phyloP scores from a whole-genome alignment of 2,329 filamentous ascomycete species.

The Fusarium redolens region DNA sequence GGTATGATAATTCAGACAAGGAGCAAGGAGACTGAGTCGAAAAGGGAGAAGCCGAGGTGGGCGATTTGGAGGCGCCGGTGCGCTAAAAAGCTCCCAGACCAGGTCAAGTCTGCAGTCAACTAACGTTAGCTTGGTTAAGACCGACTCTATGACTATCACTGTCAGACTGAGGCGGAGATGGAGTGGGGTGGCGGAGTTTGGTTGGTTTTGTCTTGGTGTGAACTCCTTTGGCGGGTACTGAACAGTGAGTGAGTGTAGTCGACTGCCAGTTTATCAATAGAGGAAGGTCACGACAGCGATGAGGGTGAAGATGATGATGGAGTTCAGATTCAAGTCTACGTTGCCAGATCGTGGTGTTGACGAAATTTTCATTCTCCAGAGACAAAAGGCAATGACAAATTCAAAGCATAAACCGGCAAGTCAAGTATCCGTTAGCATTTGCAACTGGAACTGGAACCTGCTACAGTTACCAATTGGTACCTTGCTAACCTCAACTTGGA shows the following conservation, averaged over 20 bases:
- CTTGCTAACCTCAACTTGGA: constrained; percentile 18
- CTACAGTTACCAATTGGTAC: constrained; percentile 11
- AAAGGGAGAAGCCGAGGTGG: constrained; percentile 1
- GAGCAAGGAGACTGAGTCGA: constrained; percentile 29
- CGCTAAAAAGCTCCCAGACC: constrained; percentile 26
- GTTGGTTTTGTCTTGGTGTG: constrained; percentile 31
- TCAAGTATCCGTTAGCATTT: constrained; percentile 20
- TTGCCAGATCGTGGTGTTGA: constrained; percentile 2
- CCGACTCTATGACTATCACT: constrained; percentile 29
- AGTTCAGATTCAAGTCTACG: neutral
- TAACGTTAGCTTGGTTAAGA: constrained; percentile 9
- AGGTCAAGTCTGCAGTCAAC: constrained; percentile 19
- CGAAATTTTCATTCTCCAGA: neutral
- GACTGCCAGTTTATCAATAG: neutral
- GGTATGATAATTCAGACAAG: constrained; percentile 25
- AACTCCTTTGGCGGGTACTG: constrained; percentile 27
- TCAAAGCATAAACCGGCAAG: constrained; percentile 23
- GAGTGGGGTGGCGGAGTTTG: constrained; percentile 38
- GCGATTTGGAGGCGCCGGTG: constrained; percentile 13
- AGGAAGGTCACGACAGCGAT: neutral
- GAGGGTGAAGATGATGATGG: neutral
- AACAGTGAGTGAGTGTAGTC: neutral
- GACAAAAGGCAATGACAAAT: neutral
- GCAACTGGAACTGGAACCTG: constrained; percentile 7
- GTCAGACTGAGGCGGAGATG: constrained; percentile 30